Percentiles rank a stretch among this genome's conserved stretches.
Evolutionary conservation across 257 asterid genomes (phyloP).

Genomic region (Solanum lycopersicoides): DNA sequence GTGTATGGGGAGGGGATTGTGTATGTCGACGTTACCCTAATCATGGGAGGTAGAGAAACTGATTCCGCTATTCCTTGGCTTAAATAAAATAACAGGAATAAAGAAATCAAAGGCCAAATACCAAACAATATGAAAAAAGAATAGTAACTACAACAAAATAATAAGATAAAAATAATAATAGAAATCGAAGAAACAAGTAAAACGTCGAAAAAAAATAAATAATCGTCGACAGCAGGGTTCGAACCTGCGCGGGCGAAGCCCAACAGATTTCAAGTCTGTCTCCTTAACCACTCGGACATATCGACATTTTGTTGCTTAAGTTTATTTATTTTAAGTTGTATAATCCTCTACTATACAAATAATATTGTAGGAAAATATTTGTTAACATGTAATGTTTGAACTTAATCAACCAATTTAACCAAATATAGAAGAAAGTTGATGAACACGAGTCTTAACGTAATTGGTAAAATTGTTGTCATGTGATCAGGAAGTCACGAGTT

Average conservation of each 20-base stretch:
- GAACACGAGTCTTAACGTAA: not conserved
- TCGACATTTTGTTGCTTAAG: not conserved
- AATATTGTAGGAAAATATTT: too few relatives aligned
- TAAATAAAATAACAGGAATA: too few relatives aligned
- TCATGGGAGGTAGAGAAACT: too few relatives aligned
- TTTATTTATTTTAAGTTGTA: not conserved
- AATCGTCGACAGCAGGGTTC: slow-evolving; percentile 11
- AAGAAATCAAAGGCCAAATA: too few relatives aligned
- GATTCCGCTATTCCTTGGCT: too few relatives aligned
- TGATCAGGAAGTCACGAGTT: too few relatives aligned
- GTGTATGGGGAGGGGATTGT: not conserved
- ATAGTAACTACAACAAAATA: not conserved
- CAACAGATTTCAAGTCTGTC: slow-evolving; percentile 22
- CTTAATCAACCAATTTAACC: too few relatives aligned
- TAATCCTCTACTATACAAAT: too few relatives aligned
- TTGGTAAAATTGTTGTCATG: too few relatives aligned
- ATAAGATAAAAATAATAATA: not conserved
- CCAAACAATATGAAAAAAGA: not conserved
- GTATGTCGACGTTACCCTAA: too few relatives aligned
- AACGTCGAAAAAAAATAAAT: not conserved
- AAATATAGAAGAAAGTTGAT: not conserved
- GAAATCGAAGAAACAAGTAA: not conserved
- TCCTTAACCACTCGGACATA: slow-evolving; percentile 23
- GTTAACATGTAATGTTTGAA: too few relatives aligned
- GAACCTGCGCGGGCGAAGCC: slow-evolving; percentile 20